Base-by-base conservation (phyloP, 495 filamentous ascomycete genomes). In the Hypoxylon fuscum region DNA sequence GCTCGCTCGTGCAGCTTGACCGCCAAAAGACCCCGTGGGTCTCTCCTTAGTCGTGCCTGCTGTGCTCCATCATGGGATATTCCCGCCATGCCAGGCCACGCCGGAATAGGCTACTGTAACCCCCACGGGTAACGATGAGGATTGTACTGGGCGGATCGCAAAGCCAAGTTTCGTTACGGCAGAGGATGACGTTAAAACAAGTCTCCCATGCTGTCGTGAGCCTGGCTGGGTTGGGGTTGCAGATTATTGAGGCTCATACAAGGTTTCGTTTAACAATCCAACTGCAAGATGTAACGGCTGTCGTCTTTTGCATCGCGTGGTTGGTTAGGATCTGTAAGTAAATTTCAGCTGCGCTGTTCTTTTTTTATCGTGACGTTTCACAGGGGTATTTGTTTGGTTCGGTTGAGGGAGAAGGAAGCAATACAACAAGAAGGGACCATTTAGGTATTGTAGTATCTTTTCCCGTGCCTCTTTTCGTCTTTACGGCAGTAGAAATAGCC, bases 351-450 rank as follows among this genome's bases (percentile, higher is more conserved):
- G 31, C 34, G 47, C 29, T 51, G 47, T 37, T 51, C 45, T 50
- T 31, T 50, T 35, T 49, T 50, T 25, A 21, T 42, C 37, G 37
- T 42, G 21, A 25, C 49, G 37, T 53, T 20, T 37, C 18, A 37
- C 35, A 41, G 37, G 49, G 49, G 31, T 22, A 9, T 1, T 8
- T 22, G 42, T 8, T 38, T 35, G 12, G 20, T 25, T 38, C 34
- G 12, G 47, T 20, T 25, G 47, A 51, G 27, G n/a, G 42, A 10
- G 21, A n/a, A 43, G 21, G 42, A 23, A 25, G 47, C 18, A 34
- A 48, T 23, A 38, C 5, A 10, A 11, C 32, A 51, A 40, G 20
- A 2, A 25, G 21, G 35, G n/a, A 3, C 3, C 2, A 2, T 15
- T 14, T 14, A 38, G 25, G 14, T 38, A 38, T 15, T 14, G 35